Percentiles rank a stretch among this genome's conserved stretches.
These are phyloP conservation scores for Starmerella tilneyi DNA, from an alignment of 805 yeast genomes.

Conservation along the genomic window DNA sequence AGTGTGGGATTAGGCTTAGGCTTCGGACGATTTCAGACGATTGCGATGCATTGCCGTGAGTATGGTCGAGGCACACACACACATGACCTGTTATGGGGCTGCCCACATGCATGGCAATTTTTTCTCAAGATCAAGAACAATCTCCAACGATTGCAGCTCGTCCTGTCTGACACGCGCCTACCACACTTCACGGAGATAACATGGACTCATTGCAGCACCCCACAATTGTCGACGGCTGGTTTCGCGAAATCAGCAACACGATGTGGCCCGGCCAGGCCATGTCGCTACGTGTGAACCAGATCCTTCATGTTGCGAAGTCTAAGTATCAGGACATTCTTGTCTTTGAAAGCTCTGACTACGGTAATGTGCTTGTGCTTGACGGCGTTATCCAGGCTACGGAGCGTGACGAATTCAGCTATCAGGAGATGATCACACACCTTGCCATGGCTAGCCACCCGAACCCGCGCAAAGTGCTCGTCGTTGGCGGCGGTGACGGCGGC, in stretches of 20 bases:
- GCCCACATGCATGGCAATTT: background rate
- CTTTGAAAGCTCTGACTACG: conserved; percentile 86
- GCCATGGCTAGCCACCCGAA: conserved; percentile 88
- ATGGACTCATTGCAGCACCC: conserved; percentile 26
- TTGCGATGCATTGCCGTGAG: too few species aligned
- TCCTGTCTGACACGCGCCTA: too few species aligned
- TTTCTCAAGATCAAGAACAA: too few species aligned
- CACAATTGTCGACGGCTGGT: conserved; percentile 69
- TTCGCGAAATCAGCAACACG: conserved; percentile 85
- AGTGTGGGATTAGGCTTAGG: too few species aligned
- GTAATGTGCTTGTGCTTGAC: conserved; percentile 89
- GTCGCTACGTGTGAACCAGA: conserved; percentile 77
- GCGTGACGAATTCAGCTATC: conserved; percentile 94
- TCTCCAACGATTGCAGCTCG: too few species aligned
- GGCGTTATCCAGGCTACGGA: conserved; percentile 94
- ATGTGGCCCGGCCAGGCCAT: conserved; percentile 99
- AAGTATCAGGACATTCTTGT: conserved; percentile 89
- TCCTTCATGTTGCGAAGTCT: conserved; percentile 75
- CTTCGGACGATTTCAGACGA: too few species aligned
- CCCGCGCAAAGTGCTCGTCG: conserved; percentile 86
- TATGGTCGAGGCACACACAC: too few species aligned
- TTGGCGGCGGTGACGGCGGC: conserved; percentile 99
- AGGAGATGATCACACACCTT: conserved; percentile 94
- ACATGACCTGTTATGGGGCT: too few species aligned
- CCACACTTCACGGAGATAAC: background rate